Evolutionary conservation across 2,329 filamentous ascomycete species (phyloP).

Genomic region (Bipolaris bicolor): DNA sequence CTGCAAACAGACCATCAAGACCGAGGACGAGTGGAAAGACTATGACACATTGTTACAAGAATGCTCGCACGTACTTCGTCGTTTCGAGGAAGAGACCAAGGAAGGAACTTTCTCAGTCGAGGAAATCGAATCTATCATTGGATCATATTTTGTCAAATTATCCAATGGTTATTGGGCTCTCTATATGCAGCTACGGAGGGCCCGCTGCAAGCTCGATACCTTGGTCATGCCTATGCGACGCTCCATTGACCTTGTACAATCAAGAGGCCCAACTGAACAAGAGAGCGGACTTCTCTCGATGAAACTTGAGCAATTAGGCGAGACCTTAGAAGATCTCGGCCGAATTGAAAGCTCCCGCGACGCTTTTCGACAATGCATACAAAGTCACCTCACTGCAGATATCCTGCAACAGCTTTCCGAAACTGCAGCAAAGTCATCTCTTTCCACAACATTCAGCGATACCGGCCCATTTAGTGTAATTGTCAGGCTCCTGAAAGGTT

Average conservation of each 20-base stretch:
- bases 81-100: conserved; percentile 29
- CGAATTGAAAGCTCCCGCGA: conserved; percentile 64
- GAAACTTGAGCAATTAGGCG: conserved; percentile 72
- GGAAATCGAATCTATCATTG: conserved; percentile 21
- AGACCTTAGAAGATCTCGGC: conserved; percentile 62
- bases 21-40: conserved; percentile 36
- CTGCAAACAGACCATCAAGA: conserved; percentile 36
- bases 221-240: conserved; percentile 65
- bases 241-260: conserved; percentile 67
- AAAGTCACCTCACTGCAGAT: conserved; percentile 65
- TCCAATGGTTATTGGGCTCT: conserved; percentile 75
- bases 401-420: conserved; percentile 61
- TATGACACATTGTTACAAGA: conserved; percentile 44
- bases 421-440: conserved; percentile 57
- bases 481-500: conserved; percentile 64
- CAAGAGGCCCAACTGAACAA: conserved; percentile 61
- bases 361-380: conserved; percentile 66
- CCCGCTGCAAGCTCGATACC: conserved; percentile 51
- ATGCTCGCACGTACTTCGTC: conserved; percentile 34
- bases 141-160: conserved; percentile 62
- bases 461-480: conserved; percentile 60
- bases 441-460: conserved; percentile 61
- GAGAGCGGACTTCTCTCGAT: conserved; percentile 64
- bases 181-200: conserved; percentile 59
- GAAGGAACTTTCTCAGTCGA: conserved; percentile 6